Conservation (phyloP, 2,329 filamentous ascomycete genomes). For the Hortaea werneckii region DNA sequence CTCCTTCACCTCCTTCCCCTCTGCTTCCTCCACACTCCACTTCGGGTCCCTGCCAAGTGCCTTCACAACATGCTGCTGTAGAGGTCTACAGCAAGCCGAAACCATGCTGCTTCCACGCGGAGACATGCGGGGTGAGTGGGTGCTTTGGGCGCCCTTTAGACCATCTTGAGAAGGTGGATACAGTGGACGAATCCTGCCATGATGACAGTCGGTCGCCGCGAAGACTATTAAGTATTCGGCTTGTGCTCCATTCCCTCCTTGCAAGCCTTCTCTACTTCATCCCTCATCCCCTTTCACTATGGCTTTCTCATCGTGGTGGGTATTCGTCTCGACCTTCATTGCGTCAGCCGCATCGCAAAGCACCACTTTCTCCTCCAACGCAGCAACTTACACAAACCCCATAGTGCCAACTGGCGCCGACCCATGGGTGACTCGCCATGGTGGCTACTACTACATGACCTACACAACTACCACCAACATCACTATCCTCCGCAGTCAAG, state of each 20-base stretch:
- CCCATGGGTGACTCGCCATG: conserved; percentile 35
- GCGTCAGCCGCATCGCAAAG: conserved; percentile 6
- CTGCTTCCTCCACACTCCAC: background rate
- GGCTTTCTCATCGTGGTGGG: background rate
- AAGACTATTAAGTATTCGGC: too few relatives aligned
- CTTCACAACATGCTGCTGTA: background rate
- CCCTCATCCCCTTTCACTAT: too few relatives aligned
- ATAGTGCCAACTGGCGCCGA: conserved; percentile 36
- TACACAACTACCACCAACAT: conserved; percentile 34
- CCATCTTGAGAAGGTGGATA: too few relatives aligned
- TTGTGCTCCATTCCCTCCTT: too few relatives aligned
- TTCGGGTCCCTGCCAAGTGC: conserved; percentile 1
- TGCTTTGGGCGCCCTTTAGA: too few relatives aligned
- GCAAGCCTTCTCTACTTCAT: too few relatives aligned
- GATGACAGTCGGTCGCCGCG: too few relatives aligned
- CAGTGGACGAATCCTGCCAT: too few relatives aligned
- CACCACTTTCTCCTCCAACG: conserved; percentile 6
- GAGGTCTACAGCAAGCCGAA: background rate
- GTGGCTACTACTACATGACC: conserved; percentile 36
- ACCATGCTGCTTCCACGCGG: background rate
- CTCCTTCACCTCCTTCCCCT: too few relatives aligned
- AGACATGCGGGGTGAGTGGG: background rate
- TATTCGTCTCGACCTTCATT: too few relatives aligned
- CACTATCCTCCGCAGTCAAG: conserved; percentile 31
- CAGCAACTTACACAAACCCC: conserved; percentile 36